These are phyloP conservation scores for Hamigera avellanea DNA, from an alignment of 495 filamentous ascomycete species.

Conservation along the genomic window DNA sequence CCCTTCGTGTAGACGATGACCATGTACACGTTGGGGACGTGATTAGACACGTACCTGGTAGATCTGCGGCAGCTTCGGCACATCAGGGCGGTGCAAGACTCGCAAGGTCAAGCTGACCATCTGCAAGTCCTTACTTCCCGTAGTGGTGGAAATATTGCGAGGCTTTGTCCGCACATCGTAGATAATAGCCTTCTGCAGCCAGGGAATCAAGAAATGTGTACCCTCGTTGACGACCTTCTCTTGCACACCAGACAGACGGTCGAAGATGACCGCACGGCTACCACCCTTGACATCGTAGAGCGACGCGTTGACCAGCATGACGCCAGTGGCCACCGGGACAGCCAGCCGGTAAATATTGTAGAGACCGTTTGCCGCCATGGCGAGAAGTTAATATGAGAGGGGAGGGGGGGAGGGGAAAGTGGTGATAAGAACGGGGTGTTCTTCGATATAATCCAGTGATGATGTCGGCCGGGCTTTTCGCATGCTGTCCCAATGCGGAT, in stretches of 20 bases:
- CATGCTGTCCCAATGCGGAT: slow-evolving; percentile 31
- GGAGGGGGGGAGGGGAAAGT: slow-evolving; percentile 1
- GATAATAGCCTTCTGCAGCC: slow-evolving; percentile 88
- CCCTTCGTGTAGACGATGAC: too few species aligned
- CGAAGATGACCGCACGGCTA: slow-evolving; percentile 94
- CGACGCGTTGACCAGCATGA: slow-evolving; percentile 53
- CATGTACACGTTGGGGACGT: neutral
- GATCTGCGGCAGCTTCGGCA: slow-evolving; percentile 85
- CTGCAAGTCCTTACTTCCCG: slow-evolving; percentile 96
- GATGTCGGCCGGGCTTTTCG: slow-evolving; percentile 28
- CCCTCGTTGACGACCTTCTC: slow-evolving; percentile 89
- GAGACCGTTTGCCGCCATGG: slow-evolving; percentile 52
- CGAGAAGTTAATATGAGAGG: slow-evolving; percentile 14
- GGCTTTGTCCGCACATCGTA: slow-evolving; percentile 98
- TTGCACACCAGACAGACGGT: slow-evolving; percentile 83
- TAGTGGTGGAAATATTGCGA: slow-evolving; percentile 94
- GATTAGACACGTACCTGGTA: slow-evolving; percentile 68
- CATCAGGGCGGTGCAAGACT: slow-evolving; percentile 90
- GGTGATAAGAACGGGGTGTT: slow-evolving; percentile 3
- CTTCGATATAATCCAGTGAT: slow-evolving; percentile 13
- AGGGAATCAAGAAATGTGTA: slow-evolving; percentile 93
- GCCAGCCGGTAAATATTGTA: slow-evolving; percentile 55
- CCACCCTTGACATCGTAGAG: slow-evolving; percentile 97
- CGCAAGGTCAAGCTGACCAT: slow-evolving; percentile 98
- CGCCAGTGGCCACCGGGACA: slow-evolving; percentile 55